Evolutionary conservation across 352 stramenopile genomes (phyloP).

Genomic region (Phytophthora lateralis): DNA sequence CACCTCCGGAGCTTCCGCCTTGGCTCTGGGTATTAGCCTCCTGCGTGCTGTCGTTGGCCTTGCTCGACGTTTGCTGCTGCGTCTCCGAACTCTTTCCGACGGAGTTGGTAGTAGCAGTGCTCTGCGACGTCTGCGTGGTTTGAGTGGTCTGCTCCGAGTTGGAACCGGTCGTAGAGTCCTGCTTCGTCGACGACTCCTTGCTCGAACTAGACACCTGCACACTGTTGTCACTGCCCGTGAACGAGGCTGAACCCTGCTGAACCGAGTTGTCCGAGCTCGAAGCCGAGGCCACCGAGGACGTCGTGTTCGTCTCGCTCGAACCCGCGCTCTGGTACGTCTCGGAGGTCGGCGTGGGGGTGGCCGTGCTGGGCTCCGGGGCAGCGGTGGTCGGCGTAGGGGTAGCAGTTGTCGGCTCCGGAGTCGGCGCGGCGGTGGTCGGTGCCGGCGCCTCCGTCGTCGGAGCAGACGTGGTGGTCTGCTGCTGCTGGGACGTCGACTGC

Average conservation of each 20-base stretch:
- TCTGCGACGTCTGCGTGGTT: constrained; percentile 20
- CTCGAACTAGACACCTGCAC: constrained; percentile 26
- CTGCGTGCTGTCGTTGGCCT: constrained; percentile 27
- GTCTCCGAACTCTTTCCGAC: constrained; percentile 33
- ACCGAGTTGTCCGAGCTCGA: constrained; percentile 19
- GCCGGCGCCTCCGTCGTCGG: constrained; percentile 13
- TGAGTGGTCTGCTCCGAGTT: constrained; percentile 26
- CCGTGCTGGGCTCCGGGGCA: constrained; percentile 15
- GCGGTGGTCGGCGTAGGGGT: constrained; percentile 14
- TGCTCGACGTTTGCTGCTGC: constrained; percentile 32
- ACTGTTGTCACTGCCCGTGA: constrained; percentile 21
- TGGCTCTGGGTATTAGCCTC: constrained; percentile 52
- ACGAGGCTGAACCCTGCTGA: constrained; percentile 15
- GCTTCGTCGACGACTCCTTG: constrained; percentile 15
- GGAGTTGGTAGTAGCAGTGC: constrained; percentile 25
- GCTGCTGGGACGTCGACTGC: constrained; percentile 29
- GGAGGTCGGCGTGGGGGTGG: constrained; percentile 10
- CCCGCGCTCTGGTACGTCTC: constrained; percentile 27
- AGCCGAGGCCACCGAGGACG: constrained; percentile 17
- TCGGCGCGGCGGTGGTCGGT: constrained; percentile 4
- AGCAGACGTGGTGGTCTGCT: constrained; percentile 12
- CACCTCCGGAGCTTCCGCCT: constrained; percentile 4
- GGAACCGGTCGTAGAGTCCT: constrained; percentile 25
- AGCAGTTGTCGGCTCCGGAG: constrained; percentile 10
- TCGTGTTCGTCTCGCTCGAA: constrained; percentile 22